Base-by-base conservation (phyloP, 768 basidiomycete species). In the Lactifluus volemus region DNA sequence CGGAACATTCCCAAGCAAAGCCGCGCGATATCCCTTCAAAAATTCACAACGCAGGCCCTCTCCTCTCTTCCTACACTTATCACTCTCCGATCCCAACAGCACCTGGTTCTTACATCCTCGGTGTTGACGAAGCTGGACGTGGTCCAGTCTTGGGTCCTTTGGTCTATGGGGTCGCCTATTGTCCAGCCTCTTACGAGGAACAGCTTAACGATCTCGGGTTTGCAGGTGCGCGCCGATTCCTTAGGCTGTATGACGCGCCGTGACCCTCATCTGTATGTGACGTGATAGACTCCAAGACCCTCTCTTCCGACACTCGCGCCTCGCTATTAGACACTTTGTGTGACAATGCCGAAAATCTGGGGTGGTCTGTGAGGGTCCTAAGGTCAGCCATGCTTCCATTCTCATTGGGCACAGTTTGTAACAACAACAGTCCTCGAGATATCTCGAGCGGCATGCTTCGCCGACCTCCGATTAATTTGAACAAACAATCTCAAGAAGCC, bases 71-170 rank as follows among this genome's bases (percentile, higher is more conserved):
- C 0, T 92, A 92, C 69, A 86, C 89, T 0, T 84, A 89, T 69
- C 88, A 91, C 70, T 88, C 89, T 0, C 79, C 84, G 1, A 80
- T 71, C 0, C 90, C 91, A 2, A 86, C 85, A 0, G 80, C 84
- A 0, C 59, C 72, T 1, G 91, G 91, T 0, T 88, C 89, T 0
- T 97, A 95, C 75, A 91, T 98, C 52, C 86, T 99, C 53, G 97
- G 97, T 25, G 94, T 99, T n/a, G 97, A 99, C 72, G 97, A 99
- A 71, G 97, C 97, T 0, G 97, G 97, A 0, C 80, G 97, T 57
- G 97, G 97, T 0, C 97, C 96, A 21, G 96, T 96, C 98, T 25
- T 25, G 25, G 25, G 25, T 25, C 25, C 25, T 25, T 25, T 25
- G 25, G 25, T 25, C 25, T 25, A 99, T 68, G 96, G 90, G 7